Conservation (phyloP, 2,329 filamentous ascomycete genomes). For the Penicillium sp. region DNA sequence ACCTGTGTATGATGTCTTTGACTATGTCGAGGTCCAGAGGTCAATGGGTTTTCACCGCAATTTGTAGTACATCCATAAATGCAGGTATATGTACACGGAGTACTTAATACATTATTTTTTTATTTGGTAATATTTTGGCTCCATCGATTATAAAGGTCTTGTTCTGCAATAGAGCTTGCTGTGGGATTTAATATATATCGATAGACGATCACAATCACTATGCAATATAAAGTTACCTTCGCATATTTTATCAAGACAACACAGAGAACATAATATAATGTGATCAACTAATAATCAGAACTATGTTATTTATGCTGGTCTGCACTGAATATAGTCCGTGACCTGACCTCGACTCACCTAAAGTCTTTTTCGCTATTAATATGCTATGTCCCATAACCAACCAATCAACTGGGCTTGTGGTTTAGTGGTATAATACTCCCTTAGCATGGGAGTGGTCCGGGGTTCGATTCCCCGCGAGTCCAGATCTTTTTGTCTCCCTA, state of each 20-base stretch:
- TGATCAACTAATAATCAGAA: neutral
- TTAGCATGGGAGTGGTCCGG: conserved; percentile 48
- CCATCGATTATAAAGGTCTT: neutral
- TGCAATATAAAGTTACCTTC: too few relatives aligned
- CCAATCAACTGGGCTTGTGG: conserved; percentile 30
- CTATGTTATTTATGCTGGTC: neutral
- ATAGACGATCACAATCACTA: neutral
- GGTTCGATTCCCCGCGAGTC: conserved; percentile 50
- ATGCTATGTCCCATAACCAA: neutral
- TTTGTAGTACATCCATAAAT: neutral
- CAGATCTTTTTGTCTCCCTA: conserved; percentile 24
- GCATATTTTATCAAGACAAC: neutral
- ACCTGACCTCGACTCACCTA: neutral
- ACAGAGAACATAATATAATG: too few relatives aligned
- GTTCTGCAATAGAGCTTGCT: neutral
- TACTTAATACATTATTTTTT: too few relatives aligned
- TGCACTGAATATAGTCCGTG: neutral
- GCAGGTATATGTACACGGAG: neutral
- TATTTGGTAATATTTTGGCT: too few relatives aligned
- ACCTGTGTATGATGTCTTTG: too few relatives aligned
- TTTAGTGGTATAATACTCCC: conserved; percentile 49
- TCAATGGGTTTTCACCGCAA: neutral
- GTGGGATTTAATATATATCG: neutral
- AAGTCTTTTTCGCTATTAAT: neutral
- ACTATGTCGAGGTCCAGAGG: neutral